Evolutionary conservation across 2,329 filamentous ascomycete species (phyloP).

Genomic region (Fusarium zealandicum): DNA sequence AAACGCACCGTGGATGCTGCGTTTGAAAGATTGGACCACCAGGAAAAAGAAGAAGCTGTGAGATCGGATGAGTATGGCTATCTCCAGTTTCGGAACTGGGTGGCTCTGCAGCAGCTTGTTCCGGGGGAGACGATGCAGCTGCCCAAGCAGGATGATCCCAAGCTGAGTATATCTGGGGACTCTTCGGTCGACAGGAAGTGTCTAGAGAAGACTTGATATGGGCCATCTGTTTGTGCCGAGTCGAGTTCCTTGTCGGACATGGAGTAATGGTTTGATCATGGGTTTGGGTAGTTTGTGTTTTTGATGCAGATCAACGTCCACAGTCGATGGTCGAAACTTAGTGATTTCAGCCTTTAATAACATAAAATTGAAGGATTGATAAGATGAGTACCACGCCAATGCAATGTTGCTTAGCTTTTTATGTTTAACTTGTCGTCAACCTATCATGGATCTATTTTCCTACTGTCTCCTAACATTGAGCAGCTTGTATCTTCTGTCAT

Average conservation of each 20-base stretch:
- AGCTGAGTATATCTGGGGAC: not conserved
- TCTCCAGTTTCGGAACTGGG: conserved; percentile 34
- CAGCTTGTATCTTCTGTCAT: too few relatives aligned
- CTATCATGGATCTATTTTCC: too few relatives aligned
- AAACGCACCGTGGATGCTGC: conserved; percentile 13
- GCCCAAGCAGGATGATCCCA: too few relatives aligned
- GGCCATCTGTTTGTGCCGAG: conserved; percentile 12
- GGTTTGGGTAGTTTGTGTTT: not conserved
- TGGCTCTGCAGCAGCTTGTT: conserved; percentile 30
- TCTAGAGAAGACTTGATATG: not conserved
- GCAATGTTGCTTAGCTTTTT: too few relatives aligned
- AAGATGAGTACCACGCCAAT: too few relatives aligned
- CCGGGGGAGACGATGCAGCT: too few relatives aligned
- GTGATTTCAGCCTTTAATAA: too few relatives aligned
- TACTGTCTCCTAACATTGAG: too few relatives aligned
- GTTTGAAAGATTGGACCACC: conserved; percentile 10
- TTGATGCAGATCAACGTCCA: too few relatives aligned
- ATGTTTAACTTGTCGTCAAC: too few relatives aligned
- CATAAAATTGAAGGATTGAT: too few relatives aligned
- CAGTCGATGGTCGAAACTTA: too few relatives aligned
- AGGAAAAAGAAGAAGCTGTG: not conserved
- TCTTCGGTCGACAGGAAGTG: not conserved
- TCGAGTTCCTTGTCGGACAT: conserved; percentile 14
- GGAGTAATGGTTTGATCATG: conserved; percentile 24
- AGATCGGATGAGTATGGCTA: conserved; percentile 18